Evolutionary conservation across 805 yeast genomes (phyloP), one percentile per base, ranked within the genome.

Genomic region (Starmerella floricola): DNA sequence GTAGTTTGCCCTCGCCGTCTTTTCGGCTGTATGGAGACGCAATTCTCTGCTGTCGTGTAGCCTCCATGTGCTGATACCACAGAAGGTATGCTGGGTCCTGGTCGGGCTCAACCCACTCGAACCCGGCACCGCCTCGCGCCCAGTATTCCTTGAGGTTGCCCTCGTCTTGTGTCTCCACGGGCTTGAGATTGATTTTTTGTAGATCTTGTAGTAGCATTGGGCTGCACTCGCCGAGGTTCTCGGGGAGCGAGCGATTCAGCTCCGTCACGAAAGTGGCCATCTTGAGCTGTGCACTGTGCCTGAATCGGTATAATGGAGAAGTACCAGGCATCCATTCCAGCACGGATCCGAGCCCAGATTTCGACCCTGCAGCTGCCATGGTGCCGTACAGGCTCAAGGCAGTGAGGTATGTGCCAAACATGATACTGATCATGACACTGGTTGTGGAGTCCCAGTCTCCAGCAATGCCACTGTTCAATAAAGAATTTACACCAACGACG

Each of bases 21-120:
- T 36, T 40, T 6, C 56, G 51, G 31, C 52, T 48, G 34, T 50
- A 53, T 1, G 56, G 50, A 17, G 54, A 48, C 2, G 48, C 49
- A 5, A 53, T 24, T 10, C 56, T 46, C 35, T 40, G 38, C 36
- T 48, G 53, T 17, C 46, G 36, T 3, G 40, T 41, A 15, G 34
- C 35, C 37, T 59, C 61, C 59, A 59, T 53, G 38, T 55, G 55
- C 6, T 49, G 40, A 17, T 54, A 40, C 63, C 63, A 61, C 4
- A 57, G 34, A 11, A 56, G 46, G 17, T 78, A 85, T 0, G 91
- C 93, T 0, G 94, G 94, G 55, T 84, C 94, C 55, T 79, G 80
- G 56, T 83, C 94, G 1, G 94, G 94, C 55, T 83, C 94, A 11
- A 73, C 78, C 94, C 94, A 83, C 46, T 78, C 82, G 55, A 81